Evolutionary conservation across 805 yeast genomes (phyloP), one percentile per base, ranked within the genome.

Genomic region (Yarrowia alimentaria): DNA sequence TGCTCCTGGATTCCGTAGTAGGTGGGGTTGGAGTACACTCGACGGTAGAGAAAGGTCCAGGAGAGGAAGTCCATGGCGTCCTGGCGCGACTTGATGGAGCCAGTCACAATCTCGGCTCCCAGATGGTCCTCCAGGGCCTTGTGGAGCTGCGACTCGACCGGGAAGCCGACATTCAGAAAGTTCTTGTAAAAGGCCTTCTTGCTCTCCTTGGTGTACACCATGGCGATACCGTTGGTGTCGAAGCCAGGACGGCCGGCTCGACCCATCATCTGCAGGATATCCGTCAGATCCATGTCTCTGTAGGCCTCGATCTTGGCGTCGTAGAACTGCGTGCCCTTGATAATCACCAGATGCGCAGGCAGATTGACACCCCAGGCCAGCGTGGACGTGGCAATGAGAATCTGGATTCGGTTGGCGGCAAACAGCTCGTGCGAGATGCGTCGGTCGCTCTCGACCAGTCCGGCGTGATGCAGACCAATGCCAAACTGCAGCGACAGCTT

Each of bases 331-430:
- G 93, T 84, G 21, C 91, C 91, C 64, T 84, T 84, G 57, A 84
- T 81, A 34, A 84, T 77, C 12, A 84, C 93, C 57, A 84, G 68
- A 66, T 83, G 84, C 0, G 93, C 91, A 1, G 91, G 91, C 56
- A 85, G 71, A 59, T 84, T 85, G 38, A 85, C 91, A 65, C 91
- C 91, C 91, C 91, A 85, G 0, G 93, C 91, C 56, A 85, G 72
- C 1, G 91, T 85, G n/a, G 88, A 81, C 0, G 93, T 84, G 1
- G 91, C 90, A 29, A 85, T 72, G 55, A 84, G 71, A 34, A 84
- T 76, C 65, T 85, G 93, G 42, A 84, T 76, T 62, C 81, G 83
- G 34, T 77, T 80, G n/a, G 72, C 66, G 53, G 83, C 87, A 65
- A 84, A 84, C 29, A 84, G 65, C 58, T 79, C 79, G 60, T 84